These are phyloP conservation scores for Picea sitchensis DNA, from an alignment of 75 land plant genomes.

Conservation along the genomic window DNA sequence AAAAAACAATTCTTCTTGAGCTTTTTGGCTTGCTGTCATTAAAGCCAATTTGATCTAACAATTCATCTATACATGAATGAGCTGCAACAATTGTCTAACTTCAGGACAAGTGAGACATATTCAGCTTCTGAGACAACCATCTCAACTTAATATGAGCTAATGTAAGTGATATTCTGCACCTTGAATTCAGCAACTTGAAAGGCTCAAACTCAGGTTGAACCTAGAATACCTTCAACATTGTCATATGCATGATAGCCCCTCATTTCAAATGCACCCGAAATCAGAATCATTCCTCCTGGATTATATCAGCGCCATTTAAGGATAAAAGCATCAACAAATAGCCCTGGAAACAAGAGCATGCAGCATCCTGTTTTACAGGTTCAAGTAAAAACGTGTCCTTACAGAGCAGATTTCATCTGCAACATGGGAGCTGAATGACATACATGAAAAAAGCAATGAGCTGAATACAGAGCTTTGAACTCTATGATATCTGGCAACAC, in stretches of 20 bases:
- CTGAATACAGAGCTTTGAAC: neutral
- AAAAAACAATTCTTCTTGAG: neutral
- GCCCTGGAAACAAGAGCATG: neutral
- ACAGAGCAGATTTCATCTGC: neutral
- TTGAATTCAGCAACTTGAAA: constrained; percentile 1
- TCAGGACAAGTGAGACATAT: neutral
- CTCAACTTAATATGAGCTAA: neutral
- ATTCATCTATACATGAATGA: neutral
- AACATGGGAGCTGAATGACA: neutral
- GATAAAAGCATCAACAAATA: neutral
- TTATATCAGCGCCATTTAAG: neutral
- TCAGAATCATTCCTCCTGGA: neutral
- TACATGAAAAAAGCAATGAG: neutral
- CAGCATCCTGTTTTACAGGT: constrained; percentile 9
- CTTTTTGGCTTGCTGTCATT: neutral
- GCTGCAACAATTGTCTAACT: neutral
- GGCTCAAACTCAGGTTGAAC: neutral
- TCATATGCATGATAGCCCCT: neutral
- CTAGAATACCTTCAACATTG: neutral
- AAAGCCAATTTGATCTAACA: neutral
- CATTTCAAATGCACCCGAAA: constrained; percentile 1
- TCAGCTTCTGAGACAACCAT: neutral
- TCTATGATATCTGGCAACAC: neutral
- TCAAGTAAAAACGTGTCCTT: neutral
- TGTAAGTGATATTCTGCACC: neutral